Base-by-base conservation (phyloP, 2,329 filamentous ascomycete genomes). In the Cadophora sp. region DNA sequence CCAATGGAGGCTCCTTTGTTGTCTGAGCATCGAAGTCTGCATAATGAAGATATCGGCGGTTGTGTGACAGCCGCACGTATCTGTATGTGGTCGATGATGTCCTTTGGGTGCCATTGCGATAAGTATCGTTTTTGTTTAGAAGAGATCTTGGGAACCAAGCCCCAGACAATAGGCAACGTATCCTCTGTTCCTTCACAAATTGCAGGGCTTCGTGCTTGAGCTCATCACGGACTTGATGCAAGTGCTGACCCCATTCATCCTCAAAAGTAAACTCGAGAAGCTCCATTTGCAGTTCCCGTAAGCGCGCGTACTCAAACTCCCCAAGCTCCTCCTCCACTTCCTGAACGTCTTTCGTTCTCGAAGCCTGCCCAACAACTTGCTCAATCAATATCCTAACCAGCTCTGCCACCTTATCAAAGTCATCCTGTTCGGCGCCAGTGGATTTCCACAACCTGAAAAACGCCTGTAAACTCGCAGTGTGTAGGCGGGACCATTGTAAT, bases 181-280 rank as follows among this genome's bases (percentile, higher is more conserved):
- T 92, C 45, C 96, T 89, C 79, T 99, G 96, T 80, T 99, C 96
- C 79, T 97, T 97, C 79, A 98, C 92, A 76, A 99, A 99, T 75
- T 97, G 93, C 63, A 97, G 81, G 13, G 95, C 94, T 79, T 99
- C 96, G 74, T 95, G 89, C 73, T 93, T 91, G 53, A 98, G 84
- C 78, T 97, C 93, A 64, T 97, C 93, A 41, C 94, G 91, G n/a
- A 97, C 92, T 79, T 96, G 93, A 70, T 87, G 87, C 33, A 99
- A 84, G 79, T 98, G 94, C 69, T 92, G 88, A 14, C 94, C 94
- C 96, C 96, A 99, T 59, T 92, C 92, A 77, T 96, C 93, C 78
- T 98, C 95, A 76, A 98, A 98, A 0, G 93, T 92, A 71, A 96
- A 83, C 77, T 97, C 93, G 4, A 98, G 83, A 13, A 97, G 84